Evolutionary conservation across 257 asterid species (phyloP), one percentile per base, ranked within the genome.

Genomic region (Striga asiatica): DNA sequence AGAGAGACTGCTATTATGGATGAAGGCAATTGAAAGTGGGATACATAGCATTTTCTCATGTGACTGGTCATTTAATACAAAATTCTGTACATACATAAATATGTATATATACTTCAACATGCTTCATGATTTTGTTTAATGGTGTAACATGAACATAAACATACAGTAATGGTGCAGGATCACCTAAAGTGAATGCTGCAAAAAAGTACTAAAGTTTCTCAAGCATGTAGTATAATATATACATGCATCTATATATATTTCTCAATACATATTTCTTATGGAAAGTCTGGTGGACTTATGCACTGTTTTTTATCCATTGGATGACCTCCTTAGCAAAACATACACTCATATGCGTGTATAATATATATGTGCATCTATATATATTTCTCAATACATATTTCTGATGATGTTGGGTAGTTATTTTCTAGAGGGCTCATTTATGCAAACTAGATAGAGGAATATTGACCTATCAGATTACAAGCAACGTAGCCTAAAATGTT

Each of bases 21-120:
- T n/a, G 29, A 39, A 19, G n/a, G 52, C 31, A 54, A 21, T 6
- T 60, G 14, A 22, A 5, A 50, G 5, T 10, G 25, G 18, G 39
- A 66, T 54, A 10, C 47, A 18, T 50, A n/a, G 16, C 16, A 54
- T 60, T n/a, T 39, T 37, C n/a, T 32, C 63, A 45, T 37, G 12
- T n/a, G 42, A 54, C 17, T 39, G 54, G 28, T 28, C 56, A 48
- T 19, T 17, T 50, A 37, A 14, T 22, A 6, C 14, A 39, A 34
- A 9, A 23, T 50, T 27, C 5, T 37, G 23, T 3, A n/a, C n/a
- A n/a, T n/a, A n/a, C n/a, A n/a, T n/a, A n/a, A n/a, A n/a, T n/a
- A n/a, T n/a, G n/a, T n/a, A n/a, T n/a, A n/a, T n/a, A n/a, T n/a
- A n/a, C n/a, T n/a, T n/a, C n/a, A n/a, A n/a, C n/a, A n/a, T n/a